These are phyloP conservation scores for Diplodia sapinea DNA, from an alignment of 2,329 filamentous ascomycete species.

Conservation along the genomic window DNA sequence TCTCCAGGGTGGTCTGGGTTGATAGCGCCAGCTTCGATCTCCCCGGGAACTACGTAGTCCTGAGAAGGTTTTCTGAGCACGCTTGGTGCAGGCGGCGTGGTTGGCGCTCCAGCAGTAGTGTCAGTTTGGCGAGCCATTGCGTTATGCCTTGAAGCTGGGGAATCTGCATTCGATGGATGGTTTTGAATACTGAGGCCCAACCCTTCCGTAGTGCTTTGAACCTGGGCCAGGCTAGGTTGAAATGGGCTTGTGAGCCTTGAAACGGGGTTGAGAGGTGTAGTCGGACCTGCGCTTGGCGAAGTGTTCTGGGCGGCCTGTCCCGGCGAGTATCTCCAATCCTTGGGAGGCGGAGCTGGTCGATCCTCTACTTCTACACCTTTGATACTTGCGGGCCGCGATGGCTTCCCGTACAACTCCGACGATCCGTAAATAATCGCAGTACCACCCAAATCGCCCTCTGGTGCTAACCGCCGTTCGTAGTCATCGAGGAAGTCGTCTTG, in stretches of 20 bases:
- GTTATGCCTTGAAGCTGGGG: neutral
- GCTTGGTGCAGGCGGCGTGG: conserved; percentile 33
- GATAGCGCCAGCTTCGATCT: neutral
- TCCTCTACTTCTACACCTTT: conserved; percentile 11
- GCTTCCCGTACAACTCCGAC: conserved; percentile 28
- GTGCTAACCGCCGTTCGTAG: conserved; percentile 33
- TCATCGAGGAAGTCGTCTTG: conserved; percentile 34
- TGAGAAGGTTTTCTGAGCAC: conserved; percentile 31
- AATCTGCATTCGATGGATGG: neutral
- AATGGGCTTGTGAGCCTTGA: conserved; percentile 32
- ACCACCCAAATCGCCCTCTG: conserved; percentile 40
- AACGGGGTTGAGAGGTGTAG: conserved; percentile 20
- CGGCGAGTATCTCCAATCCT: conserved; percentile 47
- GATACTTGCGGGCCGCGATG: conserved; percentile 19
- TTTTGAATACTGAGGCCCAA: conserved; percentile 54
- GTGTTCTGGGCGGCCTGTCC: neutral
- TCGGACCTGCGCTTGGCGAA: conserved; percentile 8
- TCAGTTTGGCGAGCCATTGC: neutral
- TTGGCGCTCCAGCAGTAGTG: neutral
- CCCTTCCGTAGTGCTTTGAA: conserved; percentile 46
- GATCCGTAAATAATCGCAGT: conserved; percentile 47
- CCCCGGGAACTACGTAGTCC: neutral
- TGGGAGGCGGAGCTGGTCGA: conserved; percentile 52
- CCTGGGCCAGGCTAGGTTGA: conserved; percentile 46
- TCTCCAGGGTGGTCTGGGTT: neutral